Evolutionary conservation across 108 stramenopile genomes (phyloP), one percentile per base, ranked within the genome.

Genomic region (Mediolabrus comicus): DNA sequence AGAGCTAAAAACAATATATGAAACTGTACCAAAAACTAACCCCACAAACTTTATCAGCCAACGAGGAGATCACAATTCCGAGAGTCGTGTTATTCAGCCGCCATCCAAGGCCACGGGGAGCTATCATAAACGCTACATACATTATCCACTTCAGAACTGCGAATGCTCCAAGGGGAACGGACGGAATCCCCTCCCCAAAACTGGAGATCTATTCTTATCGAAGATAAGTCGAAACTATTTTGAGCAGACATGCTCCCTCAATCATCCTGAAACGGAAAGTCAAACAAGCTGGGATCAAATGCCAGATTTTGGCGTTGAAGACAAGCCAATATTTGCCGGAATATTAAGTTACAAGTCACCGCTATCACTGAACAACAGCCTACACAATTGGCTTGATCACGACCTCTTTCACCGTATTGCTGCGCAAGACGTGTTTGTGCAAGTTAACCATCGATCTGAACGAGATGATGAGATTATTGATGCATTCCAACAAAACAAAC

Each of bases 301-400:
- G 60, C 60, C 60, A 11, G 60, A 62, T 41, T 62, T 62, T 6
- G 60, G 34, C n/a, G 60, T 62, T 5, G 60, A 62, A 19, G 34
- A 62, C 22, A 5, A 4, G 34, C 60, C 60, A 5, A 32, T 62
- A 5, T 62, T 62, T 25, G 16, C 38, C 4, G 60, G 60, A 19
- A 35, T 41, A 10, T n/a, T 62, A 14, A 62, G 60, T n/a, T 62
- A 62, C 60, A 25, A 62, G 34, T 36, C 60, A 4, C 60, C 60
- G 34, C 33, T 38, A 22, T 62, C 60, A 36, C 60, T 62, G 11
- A 9, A 34, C 16, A 19, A 8, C 7, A 24, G 34, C 11, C 60
- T 62, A 6, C 34, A 62, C 7, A 62, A 62, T 19, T 62, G 60
- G 60, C 32, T 5, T 5, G 34, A n/a, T 24, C 11, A 11, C 8